phyloP scores from a whole-genome alignment of 2,329 filamentous ascomycete species.

The Cladosporium colombiae region DNA sequence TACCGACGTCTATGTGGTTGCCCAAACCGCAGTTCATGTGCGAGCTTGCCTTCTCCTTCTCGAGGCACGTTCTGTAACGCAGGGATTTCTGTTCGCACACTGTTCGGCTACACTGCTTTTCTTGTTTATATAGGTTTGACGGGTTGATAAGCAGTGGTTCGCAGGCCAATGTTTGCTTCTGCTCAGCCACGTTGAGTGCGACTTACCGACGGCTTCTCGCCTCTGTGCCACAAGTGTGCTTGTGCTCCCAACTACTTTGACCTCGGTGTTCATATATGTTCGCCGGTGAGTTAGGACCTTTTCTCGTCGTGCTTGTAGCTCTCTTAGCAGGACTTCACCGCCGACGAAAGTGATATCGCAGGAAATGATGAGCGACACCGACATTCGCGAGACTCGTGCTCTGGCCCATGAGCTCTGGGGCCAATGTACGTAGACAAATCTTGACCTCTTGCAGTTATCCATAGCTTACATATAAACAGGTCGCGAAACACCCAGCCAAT shows the following conservation, averaged over 20 bases:
- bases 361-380: neutral
- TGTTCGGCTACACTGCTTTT: neutral
- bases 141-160: neutral
- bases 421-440: conserved; percentile 5
- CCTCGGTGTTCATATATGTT: neutral
- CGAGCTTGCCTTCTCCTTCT: neutral
- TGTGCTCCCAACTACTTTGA: neutral
- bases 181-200: neutral
- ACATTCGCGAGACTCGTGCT: conserved; percentile 1
- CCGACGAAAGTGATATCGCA: neutral
- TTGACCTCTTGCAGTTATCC: neutral
- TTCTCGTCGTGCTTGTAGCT: neutral
- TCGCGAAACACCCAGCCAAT: neutral
- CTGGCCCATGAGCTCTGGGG: conserved; percentile 16
- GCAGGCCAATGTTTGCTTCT: neutral
- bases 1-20: neutral
- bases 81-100: neutral
- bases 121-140: neutral
- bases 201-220: neutral
- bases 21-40: neutral
- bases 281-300: neutral
- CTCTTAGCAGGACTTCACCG: neutral
- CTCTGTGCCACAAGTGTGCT: neutral
- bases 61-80: neutral
- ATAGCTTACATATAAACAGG: neutral